phyloP scores from a whole-genome alignment of 148 eudicot genomes.

The Nyssa sinensis region DNA sequence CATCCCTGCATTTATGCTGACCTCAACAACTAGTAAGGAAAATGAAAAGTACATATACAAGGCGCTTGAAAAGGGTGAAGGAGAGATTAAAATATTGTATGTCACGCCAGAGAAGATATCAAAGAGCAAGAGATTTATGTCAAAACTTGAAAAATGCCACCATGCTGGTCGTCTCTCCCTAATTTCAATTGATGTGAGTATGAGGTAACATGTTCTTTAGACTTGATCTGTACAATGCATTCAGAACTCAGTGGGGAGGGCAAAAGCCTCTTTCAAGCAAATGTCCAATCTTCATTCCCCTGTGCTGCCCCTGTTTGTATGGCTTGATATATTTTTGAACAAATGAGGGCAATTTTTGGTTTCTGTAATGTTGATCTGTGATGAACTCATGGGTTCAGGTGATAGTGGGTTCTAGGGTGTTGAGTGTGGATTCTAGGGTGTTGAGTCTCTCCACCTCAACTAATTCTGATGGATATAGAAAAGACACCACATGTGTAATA shows the following conservation, averaged over 20 bases:
- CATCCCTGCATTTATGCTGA: constrained; percentile 84
- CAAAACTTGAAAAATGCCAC: constrained; percentile 98
- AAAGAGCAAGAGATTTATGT: constrained; percentile 98
- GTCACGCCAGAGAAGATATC: constrained; percentile 98
- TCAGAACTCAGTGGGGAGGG: background rate
- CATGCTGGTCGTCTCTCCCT: constrained; percentile 93
- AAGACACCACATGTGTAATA: no score
- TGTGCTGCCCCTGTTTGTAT: background rate
- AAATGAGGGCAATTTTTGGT: background rate
- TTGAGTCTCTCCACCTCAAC: background rate
- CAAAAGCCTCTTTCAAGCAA: background rate
- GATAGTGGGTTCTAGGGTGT: background rate
- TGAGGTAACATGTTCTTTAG: constrained; percentile 4
- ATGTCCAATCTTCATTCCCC: background rate
- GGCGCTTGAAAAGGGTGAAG: constrained; percentile 94
- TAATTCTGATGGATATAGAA: background rate
- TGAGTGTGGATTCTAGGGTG: no score
- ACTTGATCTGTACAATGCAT: background rate
- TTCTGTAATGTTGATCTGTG: background rate
- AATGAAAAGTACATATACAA: constrained; percentile 84
- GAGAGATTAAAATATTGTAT: constrained; percentile 84
- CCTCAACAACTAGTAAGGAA: constrained; percentile 87
- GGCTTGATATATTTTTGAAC: background rate
- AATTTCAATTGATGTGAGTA: constrained; percentile 90
- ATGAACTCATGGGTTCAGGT: background rate